A percentile compares a stretch with the other conserved stretches of the same genome.
Evolutionary conservation across 2,329 filamentous ascomycete species (phyloP).

Genomic region (Colletotrichum abscissum): DNA sequence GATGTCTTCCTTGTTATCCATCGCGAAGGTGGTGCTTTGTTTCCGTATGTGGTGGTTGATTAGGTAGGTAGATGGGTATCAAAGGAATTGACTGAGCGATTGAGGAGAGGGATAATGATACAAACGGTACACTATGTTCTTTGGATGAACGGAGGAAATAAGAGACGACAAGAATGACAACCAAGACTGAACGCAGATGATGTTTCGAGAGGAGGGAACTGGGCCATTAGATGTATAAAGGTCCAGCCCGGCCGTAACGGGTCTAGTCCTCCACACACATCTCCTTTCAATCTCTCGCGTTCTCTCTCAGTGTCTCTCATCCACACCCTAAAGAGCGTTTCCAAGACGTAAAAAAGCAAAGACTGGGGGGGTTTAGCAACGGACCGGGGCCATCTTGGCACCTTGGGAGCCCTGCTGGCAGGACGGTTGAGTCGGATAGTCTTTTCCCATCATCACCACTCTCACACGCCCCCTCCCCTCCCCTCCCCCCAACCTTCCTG

Average conservation of each 20-base stretch:
- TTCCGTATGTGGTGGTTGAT: background rate
- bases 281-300: too few species aligned
- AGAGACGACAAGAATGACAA: background rate
- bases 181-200: background rate
- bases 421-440: constrained; percentile 5
- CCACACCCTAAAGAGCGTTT: background rate
- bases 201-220: background rate
- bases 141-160: constrained; percentile 2
- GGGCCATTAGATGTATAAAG: constrained; percentile 16
- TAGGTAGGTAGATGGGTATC: too few species aligned
- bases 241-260: background rate
- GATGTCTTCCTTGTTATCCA: constrained; percentile 26
- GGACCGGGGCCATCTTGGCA: constrained; percentile 14
- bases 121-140: background rate
- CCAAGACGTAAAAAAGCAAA: background rate
- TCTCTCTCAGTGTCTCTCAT: too few species aligned
- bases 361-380: constrained; percentile 9
- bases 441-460: background rate
- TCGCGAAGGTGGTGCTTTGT: background rate
- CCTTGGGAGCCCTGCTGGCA: constrained; percentile 6
- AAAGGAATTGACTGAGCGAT: background rate
- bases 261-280: background rate
- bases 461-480: background rate
- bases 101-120: background rate
- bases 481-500: too few species aligned